Evolutionary conservation across 257 asterid genomes (phyloP), one percentile per base, ranked within the genome.

Genomic region (Buddleja alternifolia): DNA sequence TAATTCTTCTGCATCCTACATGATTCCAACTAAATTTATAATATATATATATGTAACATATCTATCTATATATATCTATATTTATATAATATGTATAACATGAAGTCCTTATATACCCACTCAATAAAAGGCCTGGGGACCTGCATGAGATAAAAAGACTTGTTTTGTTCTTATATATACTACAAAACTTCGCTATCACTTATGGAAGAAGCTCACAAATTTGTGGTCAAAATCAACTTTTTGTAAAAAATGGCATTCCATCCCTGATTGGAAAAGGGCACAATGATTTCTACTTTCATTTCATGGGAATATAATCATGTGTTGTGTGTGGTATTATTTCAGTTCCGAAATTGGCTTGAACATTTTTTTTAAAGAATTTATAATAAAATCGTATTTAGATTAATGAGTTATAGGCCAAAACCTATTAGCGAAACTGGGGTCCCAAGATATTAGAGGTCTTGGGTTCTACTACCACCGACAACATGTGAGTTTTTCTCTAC

Each of bases 211-310:
- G 39, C 16, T 53, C 24, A 58, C 24, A 66, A 45, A 48, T 66
- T 72, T 47, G 74, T 48, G 75, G 86, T 85, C 82, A 83, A 78
- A 71, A 78, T 81, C 84, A 81, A 34, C 59, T 73, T 78, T 76
- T 81, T 40, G 41, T 37, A 53, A 60, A 78, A 80, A 80, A 51
- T 76, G 74, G 48, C 41, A 21, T 52, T 71, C 24, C 34, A 23
- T 60, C 63, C 25, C 61, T 46, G 10, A 29, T 72, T 63, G 36
- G 56, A 63, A 63, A 73, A 59, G 15, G 50, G 17, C 23, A 60
- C 61, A 61, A 61, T 68, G 54, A 61, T 74, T 66, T 66, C 64
- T 47, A 54, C 16, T 10, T 50, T n/a, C n/a, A n/a, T 48, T 54
- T 58, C 69, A 56, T 44, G 71, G 66, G 75, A 74, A n/a, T n/a